These are phyloP conservation scores for Colletotrichum sp. DNA, from an alignment of 2,329 filamentous ascomycete genomes.

Conservation along the genomic window DNA sequence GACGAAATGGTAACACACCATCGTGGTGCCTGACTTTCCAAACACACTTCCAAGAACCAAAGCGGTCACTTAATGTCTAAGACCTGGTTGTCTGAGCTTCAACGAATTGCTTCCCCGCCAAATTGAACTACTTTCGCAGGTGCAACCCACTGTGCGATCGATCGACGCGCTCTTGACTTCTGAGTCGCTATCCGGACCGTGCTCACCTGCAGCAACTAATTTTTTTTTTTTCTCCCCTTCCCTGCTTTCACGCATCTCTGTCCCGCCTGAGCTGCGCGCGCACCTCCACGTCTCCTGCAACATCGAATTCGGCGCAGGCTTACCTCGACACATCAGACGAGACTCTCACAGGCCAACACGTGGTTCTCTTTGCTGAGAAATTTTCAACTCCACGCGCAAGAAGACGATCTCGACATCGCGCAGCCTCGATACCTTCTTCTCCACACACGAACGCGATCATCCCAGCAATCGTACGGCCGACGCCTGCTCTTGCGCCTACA, in stretches of 20 bases:
- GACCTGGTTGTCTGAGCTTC: background rate
- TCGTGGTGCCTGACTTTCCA: background rate
- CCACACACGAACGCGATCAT: background rate
- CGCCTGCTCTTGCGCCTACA: background rate
- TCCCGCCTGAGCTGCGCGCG: background rate
- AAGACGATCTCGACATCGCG: background rate
- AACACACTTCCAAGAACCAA: background rate
- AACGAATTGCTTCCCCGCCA: background rate
- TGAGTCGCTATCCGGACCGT: slow-evolving; percentile 2
- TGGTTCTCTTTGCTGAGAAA: background rate
- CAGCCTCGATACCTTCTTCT: background rate
- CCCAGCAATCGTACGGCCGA: background rate
- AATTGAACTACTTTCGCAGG: background rate
- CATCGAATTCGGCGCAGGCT: background rate
- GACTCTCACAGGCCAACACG: background rate
- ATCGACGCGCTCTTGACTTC: background rate
- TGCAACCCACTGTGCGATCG: background rate
- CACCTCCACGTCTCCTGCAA: background rate
- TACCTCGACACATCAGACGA: background rate
- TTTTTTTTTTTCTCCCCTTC: background rate
- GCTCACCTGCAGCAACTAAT: slow-evolving; percentile 8
- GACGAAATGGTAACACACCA: background rate
- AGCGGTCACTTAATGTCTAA: background rate
- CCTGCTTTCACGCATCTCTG: background rate
- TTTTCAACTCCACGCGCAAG: background rate